Base-by-base conservation (phyloP, 2,329 filamentous ascomycete genomes). In the Diaporthe eres region DNA sequence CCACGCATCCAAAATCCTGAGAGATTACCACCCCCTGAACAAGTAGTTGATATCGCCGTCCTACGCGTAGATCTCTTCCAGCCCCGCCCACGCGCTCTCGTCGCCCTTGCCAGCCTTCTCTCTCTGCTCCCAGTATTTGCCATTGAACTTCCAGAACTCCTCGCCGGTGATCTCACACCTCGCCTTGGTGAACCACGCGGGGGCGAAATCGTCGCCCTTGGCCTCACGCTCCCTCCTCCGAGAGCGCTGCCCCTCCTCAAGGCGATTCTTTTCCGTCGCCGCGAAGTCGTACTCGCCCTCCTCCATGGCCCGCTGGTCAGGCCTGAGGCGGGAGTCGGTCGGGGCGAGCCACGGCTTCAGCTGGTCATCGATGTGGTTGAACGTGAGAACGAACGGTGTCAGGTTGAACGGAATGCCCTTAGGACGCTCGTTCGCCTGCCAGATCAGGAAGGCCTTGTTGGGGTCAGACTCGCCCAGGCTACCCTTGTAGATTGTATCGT, bases 241-340 rank as follows among this genome's bases (percentile, higher is more conserved):
- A 13, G 93, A 92, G 76, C 97, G 90, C 87, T 99, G 97, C 78
- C 93, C 95, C 86, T 98, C 94, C 84, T 99, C 97, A 0, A 99
- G 91, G 1, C 97, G 90, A 81, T 96, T 97, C 90, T 99, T 99
- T 87, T 99, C 97, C 7, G 90, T 91, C 0, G 96, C 97, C 1
- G 97, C 97, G 76, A 97, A 89, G 81, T 98, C 96, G 82, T 99
- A 99, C 84, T 96, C 92, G n/a, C 96, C 97, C 77, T 98, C 96
- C 83, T 99, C 97, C 97, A 99, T 99, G 2, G 97, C 97, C 15
- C 97, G 90, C 86, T 99, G 97, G 84, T 99, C 97, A 0, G 97
- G 96, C 42, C 97, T 90, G 44, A 98, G 88, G n/a, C 97, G 90
- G 1, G 96, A 98, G 83, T 99, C 97, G 0, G 97, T 99, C 0